Evolutionary conservation across 805 yeast species (phyloP).

Genomic region (Candida germanica): DNA sequence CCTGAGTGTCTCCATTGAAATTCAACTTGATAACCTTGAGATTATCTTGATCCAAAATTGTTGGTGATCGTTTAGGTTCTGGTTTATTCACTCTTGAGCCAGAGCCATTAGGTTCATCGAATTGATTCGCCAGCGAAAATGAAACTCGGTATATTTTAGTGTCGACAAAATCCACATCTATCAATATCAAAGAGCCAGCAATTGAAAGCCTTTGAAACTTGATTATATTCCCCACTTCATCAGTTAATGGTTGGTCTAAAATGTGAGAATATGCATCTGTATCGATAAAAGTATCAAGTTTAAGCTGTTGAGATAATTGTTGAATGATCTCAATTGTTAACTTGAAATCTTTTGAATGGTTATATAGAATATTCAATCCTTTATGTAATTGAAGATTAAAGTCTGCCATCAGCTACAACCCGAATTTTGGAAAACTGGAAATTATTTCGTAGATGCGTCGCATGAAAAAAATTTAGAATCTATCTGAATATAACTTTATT

Average conservation of each 20-base stretch:
- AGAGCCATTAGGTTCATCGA: constrained; percentile 3
- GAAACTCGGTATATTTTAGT: constrained; percentile 27
- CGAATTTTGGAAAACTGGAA: no score
- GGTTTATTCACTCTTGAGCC: not conserved
- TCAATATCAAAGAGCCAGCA: constrained; percentile 38
- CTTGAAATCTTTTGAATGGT: constrained; percentile 27
- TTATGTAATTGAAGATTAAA: constrained; percentile 20
- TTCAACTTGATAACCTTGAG: constrained; percentile 14
- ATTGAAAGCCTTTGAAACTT: constrained; percentile 34
- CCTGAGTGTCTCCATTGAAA: constrained; percentile 12
- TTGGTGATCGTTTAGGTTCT: not conserved
- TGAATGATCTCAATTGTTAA: constrained; percentile 37
- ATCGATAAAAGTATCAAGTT: constrained; percentile 41
- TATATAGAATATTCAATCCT: constrained; percentile 27
- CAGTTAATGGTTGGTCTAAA: constrained; percentile 16
- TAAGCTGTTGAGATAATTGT: constrained; percentile 37
- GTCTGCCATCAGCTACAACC: constrained; percentile 17
- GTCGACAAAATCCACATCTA: constrained; percentile 37
- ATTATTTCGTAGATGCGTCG: no score
- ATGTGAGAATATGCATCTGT: constrained; percentile 28
- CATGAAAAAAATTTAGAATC: no score
- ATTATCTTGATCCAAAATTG: constrained; percentile 8
- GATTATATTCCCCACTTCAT: constrained; percentile 8
- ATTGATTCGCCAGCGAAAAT: constrained; percentile 35
- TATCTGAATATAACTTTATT: not conserved